Evolutionary conservation across 352 stramenopile species (phyloP).

Genomic region (Phytophthora rubi): DNA sequence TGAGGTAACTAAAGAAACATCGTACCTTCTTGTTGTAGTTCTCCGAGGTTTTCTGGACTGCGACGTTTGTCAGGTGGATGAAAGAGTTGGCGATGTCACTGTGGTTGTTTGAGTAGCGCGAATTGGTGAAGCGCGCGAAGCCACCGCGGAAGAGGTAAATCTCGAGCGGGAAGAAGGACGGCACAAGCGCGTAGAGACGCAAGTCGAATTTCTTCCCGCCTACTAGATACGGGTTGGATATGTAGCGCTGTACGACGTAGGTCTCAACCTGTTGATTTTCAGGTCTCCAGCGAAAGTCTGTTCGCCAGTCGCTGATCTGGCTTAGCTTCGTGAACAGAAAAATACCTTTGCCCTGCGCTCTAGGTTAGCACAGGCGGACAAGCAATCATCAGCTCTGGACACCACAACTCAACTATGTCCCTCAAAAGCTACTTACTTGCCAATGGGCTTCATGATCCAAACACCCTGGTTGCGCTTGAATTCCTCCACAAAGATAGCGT

Average conservation of each 20-base stretch:
- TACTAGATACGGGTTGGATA: slow-evolving; percentile 93
- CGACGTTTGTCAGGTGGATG: slow-evolving; percentile 95
- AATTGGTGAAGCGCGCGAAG: slow-evolving; percentile 93
- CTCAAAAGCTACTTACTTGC: slow-evolving; percentile 53
- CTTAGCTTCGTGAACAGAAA: slow-evolving; percentile 95
- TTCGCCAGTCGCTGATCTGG: slow-evolving; percentile 94
- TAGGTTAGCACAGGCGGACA: slow-evolving; percentile 12
- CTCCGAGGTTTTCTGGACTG: slow-evolving; percentile 95
- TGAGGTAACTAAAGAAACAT: background rate
- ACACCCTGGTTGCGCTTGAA: slow-evolving; percentile 92
- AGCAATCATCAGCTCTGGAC: background rate
- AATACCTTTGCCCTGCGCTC: slow-evolving; percentile 92
- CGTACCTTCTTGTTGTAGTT: slow-evolving; percentile 91
- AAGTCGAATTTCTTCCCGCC: slow-evolving; percentile 97
- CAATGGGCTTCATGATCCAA: slow-evolving; percentile 98
- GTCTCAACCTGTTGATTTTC: slow-evolving; percentile 88
- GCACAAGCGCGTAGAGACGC: slow-evolving; percentile 93
- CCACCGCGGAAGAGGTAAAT: slow-evolving; percentile 93
- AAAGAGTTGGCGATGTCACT: slow-evolving; percentile 92
- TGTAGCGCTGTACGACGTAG: slow-evolving; percentile 95
- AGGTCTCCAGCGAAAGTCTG: slow-evolving; percentile 82
- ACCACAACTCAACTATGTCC: slow-evolving; percentile 14
- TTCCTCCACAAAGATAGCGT: slow-evolving; percentile 95
- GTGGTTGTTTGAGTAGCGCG: slow-evolving; percentile 89
- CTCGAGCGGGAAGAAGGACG: slow-evolving; percentile 91